Evolutionary conservation across 2,329 filamentous ascomycete species (phyloP), one percentile per base, ranked within the genome.

Genomic region (Nigrospora sphaerica): DNA sequence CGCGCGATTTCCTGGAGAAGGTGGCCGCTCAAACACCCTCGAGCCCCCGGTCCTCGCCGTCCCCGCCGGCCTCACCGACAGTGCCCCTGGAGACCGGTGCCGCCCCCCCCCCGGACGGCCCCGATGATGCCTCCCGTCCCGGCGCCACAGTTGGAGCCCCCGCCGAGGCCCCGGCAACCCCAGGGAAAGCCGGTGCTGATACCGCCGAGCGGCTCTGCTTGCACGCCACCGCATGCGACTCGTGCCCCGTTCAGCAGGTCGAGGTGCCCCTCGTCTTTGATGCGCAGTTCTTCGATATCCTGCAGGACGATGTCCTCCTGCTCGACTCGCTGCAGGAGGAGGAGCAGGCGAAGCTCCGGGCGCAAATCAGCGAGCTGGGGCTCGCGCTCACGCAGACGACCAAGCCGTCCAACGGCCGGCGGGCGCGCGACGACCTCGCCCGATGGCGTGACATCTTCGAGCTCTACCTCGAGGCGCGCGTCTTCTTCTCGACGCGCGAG

Each of bases 401-500:
- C 0, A 78, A 80, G 49, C 86, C 86, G 3, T 77, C 77, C 19
- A 73, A 70, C 45, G 77, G 80, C 17, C 75, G 78, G 39, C 80
- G 77, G 50, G 82, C 73, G 39, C 73, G 68, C 44, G 67, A 75
- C 39, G 86, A 93, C 59, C 67, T 95, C 19, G 79, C 82, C 45
- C 77, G 76, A 34, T 95, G 89, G 89, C 80, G 89, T 42, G 77
- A 85, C 53, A 83, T 95, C 52, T 92, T 95, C 57, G 83, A 89
- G 49, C 68, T 92, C 0, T 95, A 95, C 58, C 68, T 91, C 12
- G 84, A 93, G 46, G 84, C 85, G 9, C 79, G 85, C 46, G 75
- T 95, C 31, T 95, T 95, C 68, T 93, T 93, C 62, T 88, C 86
- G 1, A 86, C 83, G 0, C 78, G 80, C 31, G 88, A 95, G 62